Evolutionary conservation across 2,329 filamentous ascomycete genomes (phyloP).

Genomic region (Diplocarpon rosae): DNA sequence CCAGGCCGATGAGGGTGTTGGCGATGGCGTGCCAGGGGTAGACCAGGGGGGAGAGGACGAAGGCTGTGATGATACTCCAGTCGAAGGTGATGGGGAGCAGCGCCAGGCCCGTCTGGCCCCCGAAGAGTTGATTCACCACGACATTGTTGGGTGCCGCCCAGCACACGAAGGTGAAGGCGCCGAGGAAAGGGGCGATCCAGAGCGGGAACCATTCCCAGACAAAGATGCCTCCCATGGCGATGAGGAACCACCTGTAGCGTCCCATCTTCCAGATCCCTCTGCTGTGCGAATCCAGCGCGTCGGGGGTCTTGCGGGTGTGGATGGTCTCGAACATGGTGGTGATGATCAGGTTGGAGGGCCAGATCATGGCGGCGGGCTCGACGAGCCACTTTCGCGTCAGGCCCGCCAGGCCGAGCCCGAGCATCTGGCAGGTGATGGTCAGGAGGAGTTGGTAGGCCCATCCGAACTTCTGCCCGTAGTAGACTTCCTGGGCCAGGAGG

Average conservation of each 20-base stretch:
- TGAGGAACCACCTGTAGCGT: slow-evolving; percentile 35
- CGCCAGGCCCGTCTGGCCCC: slow-evolving; percentile 52
- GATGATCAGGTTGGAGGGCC: slow-evolving; percentile 48
- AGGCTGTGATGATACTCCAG: slow-evolving; percentile 53
- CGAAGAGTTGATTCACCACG: slow-evolving; percentile 63
- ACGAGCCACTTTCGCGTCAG: slow-evolving; percentile 50
- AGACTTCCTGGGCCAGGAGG: slow-evolving; percentile 59
- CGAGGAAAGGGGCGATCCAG: slow-evolving; percentile 38
- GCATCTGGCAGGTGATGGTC: slow-evolving; percentile 49
- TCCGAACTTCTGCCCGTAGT: slow-evolving; percentile 60
- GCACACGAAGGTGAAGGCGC: slow-evolving; percentile 59
- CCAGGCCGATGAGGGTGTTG: slow-evolving; percentile 41
- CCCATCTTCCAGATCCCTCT: slow-evolving; percentile 34
- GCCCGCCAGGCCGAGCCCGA: slow-evolving; percentile 53
- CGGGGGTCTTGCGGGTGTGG: slow-evolving; percentile 37
- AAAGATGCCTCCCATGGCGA: slow-evolving; percentile 31
- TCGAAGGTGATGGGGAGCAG: slow-evolving; percentile 65
- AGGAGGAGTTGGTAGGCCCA: slow-evolving; percentile 49
- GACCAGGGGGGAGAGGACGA: slow-evolving; percentile 21
- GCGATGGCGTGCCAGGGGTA: slow-evolving; percentile 39
- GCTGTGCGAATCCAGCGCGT: slow-evolving; percentile 32
- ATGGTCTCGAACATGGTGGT: slow-evolving; percentile 53
- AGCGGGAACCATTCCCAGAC: slow-evolving; percentile 44
- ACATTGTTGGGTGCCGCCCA: slow-evolving; percentile 61
- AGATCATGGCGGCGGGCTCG: slow-evolving; percentile 51